Percentiles rank a stretch among this genome's conserved stretches.
Conservation (phyloP, 495 filamentous ascomycete species). For the Hyaloscypha hepaticicola region DNA sequence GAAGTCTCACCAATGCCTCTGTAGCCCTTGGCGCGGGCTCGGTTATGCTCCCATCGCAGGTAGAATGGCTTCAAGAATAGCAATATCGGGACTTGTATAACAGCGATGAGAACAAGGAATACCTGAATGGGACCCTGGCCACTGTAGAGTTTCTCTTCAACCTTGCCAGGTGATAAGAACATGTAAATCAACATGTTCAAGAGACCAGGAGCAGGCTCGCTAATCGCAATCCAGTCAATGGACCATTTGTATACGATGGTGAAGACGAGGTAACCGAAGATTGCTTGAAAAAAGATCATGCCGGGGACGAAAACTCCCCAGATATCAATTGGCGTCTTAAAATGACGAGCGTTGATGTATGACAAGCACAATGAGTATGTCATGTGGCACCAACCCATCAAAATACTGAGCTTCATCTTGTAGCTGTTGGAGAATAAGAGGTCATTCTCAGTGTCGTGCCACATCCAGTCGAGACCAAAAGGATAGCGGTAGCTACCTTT, state of each 20-base stretch:
- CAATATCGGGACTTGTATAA: slow-evolving; percentile 84
- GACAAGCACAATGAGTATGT: slow-evolving; percentile 94
- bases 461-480: slow-evolving; percentile 94
- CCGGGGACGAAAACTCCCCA: slow-evolving; percentile 96
- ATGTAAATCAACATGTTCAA: slow-evolving; percentile 99
- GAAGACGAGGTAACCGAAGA: slow-evolving; percentile 95
- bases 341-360: slow-evolving; percentile 89
- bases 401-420: slow-evolving; percentile 99
- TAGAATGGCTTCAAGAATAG: slow-evolving; percentile 95
- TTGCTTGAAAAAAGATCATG: slow-evolving; percentile 99
- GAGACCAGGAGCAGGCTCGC: slow-evolving; percentile 72
- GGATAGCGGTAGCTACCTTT: slow-evolving; percentile 79
- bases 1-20: slow-evolving; percentile 86
- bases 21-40: slow-evolving; percentile 82
- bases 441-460: slow-evolving; percentile 93
- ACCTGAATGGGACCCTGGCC: slow-evolving; percentile 77
- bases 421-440: slow-evolving; percentile 94
- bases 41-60: slow-evolving; percentile 89
- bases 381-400: slow-evolving; percentile 97
- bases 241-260: slow-evolving; percentile 97
- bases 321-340: slow-evolving; percentile 90
- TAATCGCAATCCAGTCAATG: slow-evolving; percentile 74
- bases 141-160: slow-evolving; percentile 68
- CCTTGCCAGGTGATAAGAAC: slow-evolving; percentile 83
- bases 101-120: slow-evolving; percentile 75